Evolutionary conservation across 352 stramenopile genomes (phyloP), one percentile per base, ranked within the genome.

Genomic region (Pythium phragmitis): DNA sequence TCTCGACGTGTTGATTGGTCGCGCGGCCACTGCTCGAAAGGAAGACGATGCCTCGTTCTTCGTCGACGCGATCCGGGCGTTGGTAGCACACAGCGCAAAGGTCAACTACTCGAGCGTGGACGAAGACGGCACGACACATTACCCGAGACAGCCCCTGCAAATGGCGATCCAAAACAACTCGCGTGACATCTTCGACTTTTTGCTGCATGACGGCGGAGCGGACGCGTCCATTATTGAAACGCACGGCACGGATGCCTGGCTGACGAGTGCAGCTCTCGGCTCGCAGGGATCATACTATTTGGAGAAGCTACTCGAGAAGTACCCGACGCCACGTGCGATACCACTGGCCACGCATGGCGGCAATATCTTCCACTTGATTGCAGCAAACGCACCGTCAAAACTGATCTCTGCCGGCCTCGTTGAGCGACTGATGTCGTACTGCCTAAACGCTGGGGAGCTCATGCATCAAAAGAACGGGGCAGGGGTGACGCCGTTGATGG

Each of bases 321-420:
- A 85, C n/a, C 57, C 55, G 2, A 43, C 34, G 2, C 49, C 59
- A 5, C 59, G 37, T 11, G 45, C 16, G 12, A 17, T 58, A 1
- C 33, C 23, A 60, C 50, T 23, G 53, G 61, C 55, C 56, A 65
- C 33, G 13, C 12, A 60, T 8, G 36, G 39, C 33, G 62, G 75
- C 17, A 91, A 89, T 33, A 79, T 89, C 46, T 92, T 92, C 49
- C 83, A 89, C 43, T 60, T 74, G 4, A 65, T 91, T 1, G 81
- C 69, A 12, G 3, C 41, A 1, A 67, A 74, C 36, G 33, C 42
- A 6, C 4, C 51, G 11, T 68, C 54, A 26, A 37, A 52, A 8
- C 52, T 70, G 21, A 52, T 74, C 5, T 61, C 50, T 0, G 63
- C 70, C 0, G 56, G 56, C 9, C 51, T 89, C 8, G 65, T 92